Percentiles rank a stretch among this genome's conserved stretches.
Evolutionary conservation across 108 stramenopile species (phyloP).

Genomic region (Schizochytrium sp.): DNA sequence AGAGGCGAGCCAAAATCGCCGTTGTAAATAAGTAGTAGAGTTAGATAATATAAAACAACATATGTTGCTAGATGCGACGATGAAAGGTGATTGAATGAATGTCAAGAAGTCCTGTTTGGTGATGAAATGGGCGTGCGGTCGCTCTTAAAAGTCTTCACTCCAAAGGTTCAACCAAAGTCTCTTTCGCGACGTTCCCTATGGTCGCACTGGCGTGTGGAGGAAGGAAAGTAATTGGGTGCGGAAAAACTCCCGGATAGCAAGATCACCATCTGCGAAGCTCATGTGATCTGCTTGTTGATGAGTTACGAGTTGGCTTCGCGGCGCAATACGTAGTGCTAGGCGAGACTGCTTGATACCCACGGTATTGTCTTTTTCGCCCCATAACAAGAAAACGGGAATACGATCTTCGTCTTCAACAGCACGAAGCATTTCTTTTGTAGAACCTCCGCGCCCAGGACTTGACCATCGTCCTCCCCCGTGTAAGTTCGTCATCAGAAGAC

Average conservation of each 20-base stretch:
- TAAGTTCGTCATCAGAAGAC: background rate
- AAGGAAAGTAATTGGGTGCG: slow-evolving; percentile 15
- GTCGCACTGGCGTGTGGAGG: background rate
- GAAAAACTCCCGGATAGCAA: slow-evolving; percentile 29
- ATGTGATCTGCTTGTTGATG: slow-evolving; percentile 48
- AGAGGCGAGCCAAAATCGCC: background rate
- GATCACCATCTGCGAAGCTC: slow-evolving; percentile 33
- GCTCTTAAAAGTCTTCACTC: background rate
- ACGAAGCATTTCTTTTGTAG: slow-evolving; percentile 53
- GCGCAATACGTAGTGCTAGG: slow-evolving; percentile 9
- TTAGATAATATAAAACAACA: background rate
- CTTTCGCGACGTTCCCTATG: background rate
- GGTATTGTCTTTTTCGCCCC: slow-evolving; percentile 21
- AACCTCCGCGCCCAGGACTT: slow-evolving; percentile 25
- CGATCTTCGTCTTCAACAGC: slow-evolving; percentile 19
- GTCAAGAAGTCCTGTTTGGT: background rate
- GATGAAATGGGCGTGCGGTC: background rate
- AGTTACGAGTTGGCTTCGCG: slow-evolving; percentile 27
- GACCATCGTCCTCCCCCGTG: slow-evolving; percentile 35
- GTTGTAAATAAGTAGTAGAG: background rate
- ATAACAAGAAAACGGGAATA: slow-evolving; percentile 16
- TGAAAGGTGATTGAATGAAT: background rate
- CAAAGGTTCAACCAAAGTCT: background rate
- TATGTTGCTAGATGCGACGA: background rate
- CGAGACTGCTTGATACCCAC: background rate